phyloP scores from a whole-genome alignment of 257 asterid genomes.

The Solanum stenotomum region DNA sequence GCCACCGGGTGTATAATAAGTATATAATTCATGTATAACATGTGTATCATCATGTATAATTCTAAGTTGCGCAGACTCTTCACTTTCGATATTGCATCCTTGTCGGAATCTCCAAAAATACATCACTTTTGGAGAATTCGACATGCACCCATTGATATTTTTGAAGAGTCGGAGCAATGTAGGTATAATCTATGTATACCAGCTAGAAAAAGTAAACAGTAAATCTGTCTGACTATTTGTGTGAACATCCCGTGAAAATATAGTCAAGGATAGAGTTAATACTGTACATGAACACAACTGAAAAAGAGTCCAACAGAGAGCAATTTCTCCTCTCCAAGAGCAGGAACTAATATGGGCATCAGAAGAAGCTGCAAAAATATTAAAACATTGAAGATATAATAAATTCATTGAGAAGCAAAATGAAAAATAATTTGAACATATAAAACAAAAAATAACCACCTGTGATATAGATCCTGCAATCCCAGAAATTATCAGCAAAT shows the following conservation, averaged over 20 bases:
- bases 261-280: neutral
- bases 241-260: neutral
- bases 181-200: neutral
- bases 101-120: neutral
- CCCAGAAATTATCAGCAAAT: conserved; percentile 69
- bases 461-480: conserved; percentile 73
- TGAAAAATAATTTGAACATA: neutral
- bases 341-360: conserved; percentile 71
- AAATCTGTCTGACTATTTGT: neutral
- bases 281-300: conserved; percentile 44
- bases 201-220: neutral
- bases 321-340: conserved; percentile 68
- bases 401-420: neutral
- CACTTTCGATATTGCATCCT: neutral
- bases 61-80: neutral
- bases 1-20: too few species aligned
- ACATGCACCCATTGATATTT: neutral
- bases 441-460: conserved; percentile 17
- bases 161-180: neutral
- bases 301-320: conserved; percentile 73
- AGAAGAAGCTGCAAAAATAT: conserved; percentile 47
- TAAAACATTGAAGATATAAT: neutral
- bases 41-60: neutral
- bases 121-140: neutral
- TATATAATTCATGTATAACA: neutral